phyloP scores from a whole-genome alignment of 139 green algal species.

The Pleodorina starrii region DNA sequence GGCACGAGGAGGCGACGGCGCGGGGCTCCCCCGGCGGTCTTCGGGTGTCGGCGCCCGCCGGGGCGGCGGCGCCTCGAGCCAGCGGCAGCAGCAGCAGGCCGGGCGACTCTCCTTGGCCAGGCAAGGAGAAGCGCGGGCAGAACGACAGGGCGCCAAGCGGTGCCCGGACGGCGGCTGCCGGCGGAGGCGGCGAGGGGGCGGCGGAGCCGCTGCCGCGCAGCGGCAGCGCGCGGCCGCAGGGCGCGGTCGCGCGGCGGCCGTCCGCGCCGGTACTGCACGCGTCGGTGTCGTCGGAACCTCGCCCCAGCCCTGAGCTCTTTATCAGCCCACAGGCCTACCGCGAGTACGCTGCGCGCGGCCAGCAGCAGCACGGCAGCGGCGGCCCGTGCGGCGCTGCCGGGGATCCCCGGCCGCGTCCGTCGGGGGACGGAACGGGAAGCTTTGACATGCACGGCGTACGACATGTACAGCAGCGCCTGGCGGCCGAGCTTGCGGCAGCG shows the following conservation, averaged over 20 bases:
- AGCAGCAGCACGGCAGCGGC: neutral
- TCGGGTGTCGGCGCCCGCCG: neutral
- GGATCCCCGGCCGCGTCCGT: neutral
- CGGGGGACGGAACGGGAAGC: neutral
- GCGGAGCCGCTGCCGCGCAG: neutral
- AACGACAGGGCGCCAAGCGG: too few species aligned
- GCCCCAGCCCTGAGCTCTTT: slow-evolving; percentile 18
- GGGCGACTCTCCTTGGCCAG: neutral
- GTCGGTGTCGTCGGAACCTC: neutral
- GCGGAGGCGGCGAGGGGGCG: neutral
- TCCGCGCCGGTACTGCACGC: neutral
- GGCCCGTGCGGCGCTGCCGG: neutral
- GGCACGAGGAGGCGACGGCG: neutral
- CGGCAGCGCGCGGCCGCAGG: neutral
- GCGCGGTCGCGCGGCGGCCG: neutral
- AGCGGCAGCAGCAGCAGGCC: neutral
- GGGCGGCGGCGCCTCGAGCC: neutral
- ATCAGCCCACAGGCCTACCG: slow-evolving; percentile 43
- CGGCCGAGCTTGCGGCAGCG: neutral
- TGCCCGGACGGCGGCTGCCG: neutral
- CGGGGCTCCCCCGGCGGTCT: neutral
- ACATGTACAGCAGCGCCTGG: neutral
- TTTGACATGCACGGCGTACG: neutral
- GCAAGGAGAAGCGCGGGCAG: neutral
- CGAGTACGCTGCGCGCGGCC: neutral